These are phyloP conservation scores for Paramicrosporidium saccamoebae DNA, from an alignment of 371 early-diverging fungal genomes.

Conservation along the genomic window DNA sequence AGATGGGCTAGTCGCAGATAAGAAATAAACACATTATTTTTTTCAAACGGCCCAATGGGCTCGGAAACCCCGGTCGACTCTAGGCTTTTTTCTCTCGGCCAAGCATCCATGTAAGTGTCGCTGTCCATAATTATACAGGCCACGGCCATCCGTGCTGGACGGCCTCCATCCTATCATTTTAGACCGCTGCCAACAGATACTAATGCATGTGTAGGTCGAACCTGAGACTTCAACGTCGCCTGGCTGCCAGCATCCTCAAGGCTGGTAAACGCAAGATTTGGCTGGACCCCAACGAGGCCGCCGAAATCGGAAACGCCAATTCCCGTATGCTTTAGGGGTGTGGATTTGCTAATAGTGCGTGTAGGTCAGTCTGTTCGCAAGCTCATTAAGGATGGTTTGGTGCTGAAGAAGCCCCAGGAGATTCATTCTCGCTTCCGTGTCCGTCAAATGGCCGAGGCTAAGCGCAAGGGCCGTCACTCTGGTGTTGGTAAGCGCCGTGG, in stretches of 20 bases:
- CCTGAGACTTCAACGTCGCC: slow-evolving; percentile 61
- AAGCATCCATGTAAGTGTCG: no score
- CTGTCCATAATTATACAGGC: no score
- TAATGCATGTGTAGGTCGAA: slow-evolving; percentile 26
- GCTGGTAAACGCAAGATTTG: slow-evolving; percentile 98
- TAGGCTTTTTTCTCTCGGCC: no score
- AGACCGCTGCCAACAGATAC: no score
- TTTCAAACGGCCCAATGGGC: no score
- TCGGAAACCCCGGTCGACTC: no score
- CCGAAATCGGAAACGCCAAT: slow-evolving; percentile 83
- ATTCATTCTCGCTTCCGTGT: slow-evolving; percentile 85
- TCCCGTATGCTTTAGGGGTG: slow-evolving; percentile 32
- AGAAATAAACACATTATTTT: no score
- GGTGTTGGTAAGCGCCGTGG: slow-evolving; percentile 95
- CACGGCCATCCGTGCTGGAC: no score
- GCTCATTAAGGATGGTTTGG: slow-evolving; percentile 80
- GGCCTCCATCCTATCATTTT: no score
- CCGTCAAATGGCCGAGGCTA: slow-evolving; percentile 67
- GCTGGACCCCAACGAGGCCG: slow-evolving; percentile 94
- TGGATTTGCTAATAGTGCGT: not conserved
- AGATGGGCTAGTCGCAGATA: no score
- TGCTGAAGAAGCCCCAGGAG: slow-evolving; percentile 81
- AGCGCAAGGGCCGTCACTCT: slow-evolving; percentile 94
- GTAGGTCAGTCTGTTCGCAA: slow-evolving; percentile 80
- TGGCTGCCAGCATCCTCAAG: slow-evolving; percentile 90